A percentile compares a stretch with the other conserved stretches of the same genome.
Evolutionary conservation across 2,329 filamentous ascomycete genomes (phyloP).

Genomic region (Botryosphaeria dothidea): DNA sequence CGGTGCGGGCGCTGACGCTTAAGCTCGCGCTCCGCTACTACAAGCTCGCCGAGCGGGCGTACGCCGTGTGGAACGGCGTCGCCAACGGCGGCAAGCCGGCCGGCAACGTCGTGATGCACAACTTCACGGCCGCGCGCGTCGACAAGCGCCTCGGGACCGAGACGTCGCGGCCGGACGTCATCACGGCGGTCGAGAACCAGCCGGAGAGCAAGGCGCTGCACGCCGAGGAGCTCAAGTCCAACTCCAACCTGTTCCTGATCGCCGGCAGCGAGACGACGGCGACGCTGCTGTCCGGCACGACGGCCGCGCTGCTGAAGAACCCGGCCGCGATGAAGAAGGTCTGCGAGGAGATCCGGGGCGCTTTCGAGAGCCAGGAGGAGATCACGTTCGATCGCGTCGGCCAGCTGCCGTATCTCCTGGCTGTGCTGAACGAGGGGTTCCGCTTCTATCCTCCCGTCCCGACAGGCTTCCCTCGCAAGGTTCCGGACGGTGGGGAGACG

Average conservation of each 20-base stretch:
- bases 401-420: conserved; percentile 43
- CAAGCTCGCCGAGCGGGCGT: conserved; percentile 34
- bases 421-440: conserved; percentile 49
- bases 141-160: background rate
- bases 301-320: conserved; percentile 32
- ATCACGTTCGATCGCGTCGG: conserved; percentile 34
- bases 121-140: background rate
- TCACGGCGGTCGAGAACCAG: conserved; percentile 4
- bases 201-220: conserved; percentile 1
- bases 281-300: conserved; percentile 34
- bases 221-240: conserved; percentile 6
- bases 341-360: conserved; percentile 29
- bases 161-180: background rate
- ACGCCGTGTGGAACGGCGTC: conserved; percentile 29
- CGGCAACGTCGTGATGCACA: conserved; percentile 30
- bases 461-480: conserved; percentile 39
- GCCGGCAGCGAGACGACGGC: conserved; percentile 38
- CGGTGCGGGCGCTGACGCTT: background rate
- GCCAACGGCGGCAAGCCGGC: background rate
- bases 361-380: conserved; percentile 31
- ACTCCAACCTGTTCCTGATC: conserved; percentile 25
- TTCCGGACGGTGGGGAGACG: conserved; percentile 36
- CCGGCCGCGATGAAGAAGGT: conserved; percentile 28
- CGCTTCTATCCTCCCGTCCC: conserved; percentile 50
- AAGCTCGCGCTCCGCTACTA: conserved; percentile 32